These are phyloP conservation scores for Carex pumila DNA, from an alignment of 176 grass and related monocot species.

Conservation along the genomic window DNA sequence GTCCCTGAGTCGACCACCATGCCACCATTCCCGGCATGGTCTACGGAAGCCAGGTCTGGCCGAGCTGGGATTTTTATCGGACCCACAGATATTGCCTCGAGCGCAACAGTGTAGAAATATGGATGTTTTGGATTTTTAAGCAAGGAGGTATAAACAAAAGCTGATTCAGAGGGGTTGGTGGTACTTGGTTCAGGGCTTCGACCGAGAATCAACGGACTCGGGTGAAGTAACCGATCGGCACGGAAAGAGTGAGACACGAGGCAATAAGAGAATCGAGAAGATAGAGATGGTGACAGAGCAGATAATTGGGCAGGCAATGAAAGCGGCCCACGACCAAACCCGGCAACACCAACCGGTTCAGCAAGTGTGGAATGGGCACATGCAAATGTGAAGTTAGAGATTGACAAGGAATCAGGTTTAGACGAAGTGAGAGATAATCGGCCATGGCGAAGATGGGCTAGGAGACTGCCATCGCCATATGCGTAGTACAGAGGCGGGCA, in stretches of 20 bases:
- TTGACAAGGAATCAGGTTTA: slow-evolving; percentile 16
- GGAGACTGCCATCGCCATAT: slow-evolving; percentile 85
- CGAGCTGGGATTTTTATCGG: slow-evolving; percentile 21
- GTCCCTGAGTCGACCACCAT: slow-evolving; percentile 91
- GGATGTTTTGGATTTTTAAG: slow-evolving; percentile 80
- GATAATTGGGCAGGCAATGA: slow-evolving; percentile 68
- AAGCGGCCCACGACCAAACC: slow-evolving; percentile 75
- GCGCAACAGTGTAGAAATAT: slow-evolving; percentile 81
- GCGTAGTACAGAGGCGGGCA: slow-evolving; percentile 84
- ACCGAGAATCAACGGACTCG: slow-evolving; percentile 81
- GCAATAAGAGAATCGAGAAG: slow-evolving; percentile 82
- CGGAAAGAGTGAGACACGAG: slow-evolving; percentile 83
- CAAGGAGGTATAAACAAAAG: slow-evolving; percentile 77
- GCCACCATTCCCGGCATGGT: slow-evolving; percentile 70
- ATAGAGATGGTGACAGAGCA: slow-evolving; percentile 40
- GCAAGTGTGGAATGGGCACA: slow-evolving; percentile 69
- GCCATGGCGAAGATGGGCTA: slow-evolving; percentile 58
- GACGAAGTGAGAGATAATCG: slow-evolving; percentile 46
- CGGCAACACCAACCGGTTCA: slow-evolving; percentile 79
- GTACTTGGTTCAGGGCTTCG: slow-evolving; percentile 29
- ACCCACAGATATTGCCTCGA: slow-evolving; percentile 53
- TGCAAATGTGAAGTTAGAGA: slow-evolving; percentile 77
- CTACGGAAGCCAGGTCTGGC: slow-evolving; percentile 37
- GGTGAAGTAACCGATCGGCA: slow-evolving; percentile 40
- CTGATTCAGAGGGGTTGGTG: neutral